Evolutionary conservation across 1,139 yeast genomes (phyloP), one percentile per base, ranked within the genome.

Genomic region (Diutina sp.): DNA sequence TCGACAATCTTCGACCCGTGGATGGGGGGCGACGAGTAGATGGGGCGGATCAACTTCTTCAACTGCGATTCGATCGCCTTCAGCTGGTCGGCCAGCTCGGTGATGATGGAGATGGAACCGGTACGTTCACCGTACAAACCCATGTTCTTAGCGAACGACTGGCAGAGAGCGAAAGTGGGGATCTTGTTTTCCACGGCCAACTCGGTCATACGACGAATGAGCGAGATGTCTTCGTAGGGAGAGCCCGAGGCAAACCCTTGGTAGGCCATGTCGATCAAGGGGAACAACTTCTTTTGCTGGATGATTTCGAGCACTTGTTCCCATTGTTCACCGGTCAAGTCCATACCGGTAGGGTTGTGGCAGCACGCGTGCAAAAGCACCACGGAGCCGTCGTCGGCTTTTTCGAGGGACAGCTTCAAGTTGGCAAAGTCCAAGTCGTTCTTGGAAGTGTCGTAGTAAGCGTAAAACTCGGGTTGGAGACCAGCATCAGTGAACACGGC

Each of bases 61-160:
- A 87, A 76, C 73, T 91, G 97, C 2, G 96, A 86, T 65, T 84
- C 85, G 60, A 89, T 78, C 53, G 78, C 72, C 60, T 68, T 69
- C 45, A 79, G 65, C 51, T 72, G 72, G 55, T 76, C 78, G 47
- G 73, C 67, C n/a, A 73, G 69, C 59, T 77, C 74, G 55, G 84
- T 75, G 58, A 85, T 73, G 55, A 85, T 72, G 56, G 89, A 86
- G 56, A 91, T 76, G n/a, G 95, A 88, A 12, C 98, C 97, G 55
- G 90, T 90, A 70, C 98, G 84, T 76, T 93, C 97, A 63, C 97
- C 96, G 70, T 93, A 90, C 59, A 91, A 80, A 44, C 99, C 99
- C 93, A 93, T 88, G 76, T 91, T 91, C 74, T 91, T 91, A 62
- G 98, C 96, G 72, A 91, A 91, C 2, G 97, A 90, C 73, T 90